Base-by-base conservation (phyloP, 1,284 basidiomycete species). In the Sporisorium iseilematis-ciliati region DNA sequence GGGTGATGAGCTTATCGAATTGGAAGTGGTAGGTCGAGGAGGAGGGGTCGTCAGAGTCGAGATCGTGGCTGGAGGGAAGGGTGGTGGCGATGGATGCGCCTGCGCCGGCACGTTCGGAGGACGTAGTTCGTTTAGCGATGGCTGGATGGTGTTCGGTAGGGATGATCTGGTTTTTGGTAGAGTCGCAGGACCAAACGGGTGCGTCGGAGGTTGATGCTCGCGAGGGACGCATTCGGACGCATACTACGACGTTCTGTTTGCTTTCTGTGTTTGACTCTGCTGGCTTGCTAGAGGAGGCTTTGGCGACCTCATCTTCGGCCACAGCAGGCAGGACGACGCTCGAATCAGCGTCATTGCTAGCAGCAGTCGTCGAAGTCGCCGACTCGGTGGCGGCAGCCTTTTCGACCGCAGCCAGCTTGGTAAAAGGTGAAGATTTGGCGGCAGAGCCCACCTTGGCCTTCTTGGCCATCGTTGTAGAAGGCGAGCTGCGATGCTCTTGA, bases 211-310 rank as follows among this genome's bases (percentile, higher is more conserved):
- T 53, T n/a, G 67, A 42, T 1, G 62, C 40, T 14, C 65, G 61
- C 14, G 59, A 57, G 10, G 79, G 79, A 1, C 82, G 74, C 59
- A 82, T 70, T 2, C 83, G 74, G 10, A 83, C 83, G 56, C 83
- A 84, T 38, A 84, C 83, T 35, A 80, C 81, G 23, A 84, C 82
- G 62, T 83, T 82, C 72, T 84, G 77, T 31, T 77, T 70, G 25
- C 56, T 50, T 16, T 68, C 65, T 5, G 43, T 25, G 1, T 53
- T 42, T 4, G 62, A 41, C 14, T 66, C 60, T 48, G 41, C 52
- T 26, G 64, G 12, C 20, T 57, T 66, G 25, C 23, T 21, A 4
- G 57, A 14, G 2, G 56, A 25, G 4, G 64, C 29, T 6, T 65
- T 23, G 12, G 50, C 18, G 7, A 43, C 40, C 29, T 61, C 68